phyloP scores from a whole-genome alignment of 176 grass and related monocot species.

The Oryza longistaminata region DNA sequence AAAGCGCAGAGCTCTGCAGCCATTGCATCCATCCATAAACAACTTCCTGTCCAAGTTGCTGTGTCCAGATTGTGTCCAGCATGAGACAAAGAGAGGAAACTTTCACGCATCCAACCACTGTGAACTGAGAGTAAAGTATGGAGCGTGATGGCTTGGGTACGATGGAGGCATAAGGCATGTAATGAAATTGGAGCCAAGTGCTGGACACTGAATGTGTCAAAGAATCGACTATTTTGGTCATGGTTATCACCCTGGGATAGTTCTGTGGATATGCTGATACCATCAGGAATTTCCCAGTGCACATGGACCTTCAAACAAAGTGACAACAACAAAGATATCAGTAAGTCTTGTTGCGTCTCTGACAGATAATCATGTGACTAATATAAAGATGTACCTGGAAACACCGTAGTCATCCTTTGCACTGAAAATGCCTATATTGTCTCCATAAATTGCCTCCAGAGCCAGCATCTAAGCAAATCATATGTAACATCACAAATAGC shows the following conservation, averaged over 20 bases:
- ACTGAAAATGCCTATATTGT: constrained; percentile 30
- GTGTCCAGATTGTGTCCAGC: constrained; percentile 55
- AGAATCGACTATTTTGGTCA: constrained; percentile 1
- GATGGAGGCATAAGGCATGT: constrained; percentile 59
- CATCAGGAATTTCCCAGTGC: constrained; percentile 42
- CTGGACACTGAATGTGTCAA: constrained; percentile 44
- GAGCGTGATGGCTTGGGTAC: constrained; percentile 56
- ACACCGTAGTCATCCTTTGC: constrained; percentile 36
- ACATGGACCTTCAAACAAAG: constrained; percentile 35
- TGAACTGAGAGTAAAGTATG: constrained; percentile 46
- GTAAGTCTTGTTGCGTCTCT: neutral
- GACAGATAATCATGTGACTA: neutral
- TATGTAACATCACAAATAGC: neutral
- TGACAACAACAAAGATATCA: neutral
- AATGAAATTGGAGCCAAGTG: constrained; percentile 50
- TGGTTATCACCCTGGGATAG: constrained; percentile 5
- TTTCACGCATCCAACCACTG: constrained; percentile 51
- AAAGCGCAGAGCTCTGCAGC: constrained; percentile 48
- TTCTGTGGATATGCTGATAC: constrained; percentile 29
- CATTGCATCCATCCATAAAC: constrained; percentile 65
- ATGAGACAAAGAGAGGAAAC: constrained; percentile 53
- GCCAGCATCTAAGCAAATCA: constrained; percentile 30
- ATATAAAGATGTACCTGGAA: constrained; percentile 44
- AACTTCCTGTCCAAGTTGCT: constrained; percentile 51
- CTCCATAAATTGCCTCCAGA: constrained; percentile 58